Evolutionary conservation across 2,329 filamentous ascomycete species (phyloP).

Genomic region (Colletotrichum costaricense): DNA sequence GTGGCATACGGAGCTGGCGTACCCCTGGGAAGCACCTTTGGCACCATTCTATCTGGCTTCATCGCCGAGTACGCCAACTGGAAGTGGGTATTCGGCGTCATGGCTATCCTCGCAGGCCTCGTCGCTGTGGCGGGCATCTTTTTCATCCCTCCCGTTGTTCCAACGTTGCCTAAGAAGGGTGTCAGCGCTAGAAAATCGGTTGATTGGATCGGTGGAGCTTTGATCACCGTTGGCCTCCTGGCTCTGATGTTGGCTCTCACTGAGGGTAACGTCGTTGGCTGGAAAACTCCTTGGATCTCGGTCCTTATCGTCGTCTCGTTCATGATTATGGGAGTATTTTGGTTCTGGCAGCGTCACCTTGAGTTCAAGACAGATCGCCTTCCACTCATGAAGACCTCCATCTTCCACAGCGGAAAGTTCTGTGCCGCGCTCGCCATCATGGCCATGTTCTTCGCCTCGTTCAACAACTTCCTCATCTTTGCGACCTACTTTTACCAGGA

Average conservation of each 20-base stretch:
- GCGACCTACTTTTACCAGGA: conserved; percentile 79
- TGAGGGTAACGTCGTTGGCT: conserved; percentile 77
- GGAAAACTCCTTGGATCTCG: conserved; percentile 72
- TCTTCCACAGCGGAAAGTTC: conserved; percentile 71
- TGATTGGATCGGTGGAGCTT: conserved; percentile 74
- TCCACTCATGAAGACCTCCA: conserved; percentile 74
- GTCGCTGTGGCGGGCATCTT: conserved; percentile 68
- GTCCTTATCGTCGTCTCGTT: conserved; percentile 68
- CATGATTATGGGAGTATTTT: conserved; percentile 66
- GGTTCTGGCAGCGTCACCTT: conserved; percentile 70
- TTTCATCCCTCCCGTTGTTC: conserved; percentile 66
- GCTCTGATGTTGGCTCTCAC: conserved; percentile 75
- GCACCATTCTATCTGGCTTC: conserved; percentile 73
- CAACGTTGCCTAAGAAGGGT: conserved; percentile 42
- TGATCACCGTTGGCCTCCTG: conserved; percentile 72
- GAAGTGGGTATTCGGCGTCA: conserved; percentile 76
- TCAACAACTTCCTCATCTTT: conserved; percentile 76
- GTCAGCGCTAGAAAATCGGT: conserved; percentile 57
- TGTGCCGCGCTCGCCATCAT: conserved; percentile 74
- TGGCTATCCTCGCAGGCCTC: conserved; percentile 68
- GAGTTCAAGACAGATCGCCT: conserved; percentile 61
- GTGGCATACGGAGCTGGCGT: conserved; percentile 73
- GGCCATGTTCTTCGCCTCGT: conserved; percentile 73
- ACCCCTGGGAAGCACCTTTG: conserved; percentile 72
- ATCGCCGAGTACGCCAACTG: conserved; percentile 72